Conservation (phyloP, 2,329 filamentous ascomycete genomes). For the Fusarium continuum region DNA sequence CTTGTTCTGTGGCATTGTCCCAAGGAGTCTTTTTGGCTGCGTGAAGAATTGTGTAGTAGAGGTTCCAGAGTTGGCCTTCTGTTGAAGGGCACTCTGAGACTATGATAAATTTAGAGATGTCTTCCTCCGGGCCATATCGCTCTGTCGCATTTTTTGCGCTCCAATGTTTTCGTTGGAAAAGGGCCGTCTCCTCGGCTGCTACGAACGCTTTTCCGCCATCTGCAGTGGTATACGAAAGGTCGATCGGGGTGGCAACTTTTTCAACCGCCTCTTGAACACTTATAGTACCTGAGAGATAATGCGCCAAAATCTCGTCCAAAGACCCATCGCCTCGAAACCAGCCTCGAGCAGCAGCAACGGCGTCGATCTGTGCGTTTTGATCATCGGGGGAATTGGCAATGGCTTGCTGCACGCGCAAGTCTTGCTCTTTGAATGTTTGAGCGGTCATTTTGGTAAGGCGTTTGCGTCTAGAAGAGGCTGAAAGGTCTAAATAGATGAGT, state of each 20-base stretch:
- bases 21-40: background rate
- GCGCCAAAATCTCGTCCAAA: rapidly evolving
- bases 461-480: no score
- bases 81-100: rapidly evolving
- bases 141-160: background rate
- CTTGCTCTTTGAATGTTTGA: no score
- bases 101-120: background rate
- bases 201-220: background rate
- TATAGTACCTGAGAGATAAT: background rate
- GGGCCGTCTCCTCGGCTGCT: background rate
- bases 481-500: no score
- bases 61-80: background rate
- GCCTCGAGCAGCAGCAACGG: background rate
- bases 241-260: background rate
- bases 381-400: no score
- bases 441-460: no score
- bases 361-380: no score
- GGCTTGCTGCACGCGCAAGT: no score
- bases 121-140: background rate
- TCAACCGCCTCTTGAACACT: background rate
- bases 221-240: background rate
- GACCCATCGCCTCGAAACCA: constrained; percentile 7
- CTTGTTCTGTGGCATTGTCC: background rate
- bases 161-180: background rate
- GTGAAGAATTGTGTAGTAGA: background rate